Base-by-base conservation (phyloP, 148 eudicot genomes). In the Pouteria glomerata region DNA sequence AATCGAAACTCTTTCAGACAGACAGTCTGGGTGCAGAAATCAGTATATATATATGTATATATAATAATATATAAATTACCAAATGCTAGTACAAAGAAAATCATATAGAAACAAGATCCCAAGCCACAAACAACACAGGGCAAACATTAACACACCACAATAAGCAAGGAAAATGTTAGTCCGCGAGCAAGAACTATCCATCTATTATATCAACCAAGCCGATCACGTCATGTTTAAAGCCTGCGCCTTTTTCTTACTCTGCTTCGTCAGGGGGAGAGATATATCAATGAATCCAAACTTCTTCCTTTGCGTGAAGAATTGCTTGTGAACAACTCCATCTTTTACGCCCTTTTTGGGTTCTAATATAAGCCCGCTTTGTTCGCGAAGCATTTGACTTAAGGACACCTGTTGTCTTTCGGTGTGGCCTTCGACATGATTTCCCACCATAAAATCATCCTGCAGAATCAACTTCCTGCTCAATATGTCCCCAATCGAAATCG, bases 401-500 rank as follows among this genome's bases (percentile, higher is more conserved):
- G 88, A 86, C 66, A 80, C 82, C 66, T 84, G 79, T 63, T 81
- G 83, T 70, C 85, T 79, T 31, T 81, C 81, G 26, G 56, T 53
- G 6, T 62, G 78, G 16, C 57, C 78, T 48, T 79, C 79, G 65
- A 50, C 69, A 24, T 75, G 76, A 52, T 79, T 78, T 18, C 80
- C 93, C 37, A 83, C 81, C 26, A 80, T 81, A 19, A 85, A 59
- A 70, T 91, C 84, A 75, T 86, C 91, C 55, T 80, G 85, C 64
- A 85, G 37, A 57, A 84, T 84, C 72, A 87, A 69, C 66, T 91
- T 89, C 78, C 86, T 80, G 69, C 88, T 88, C 69, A 90, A 59
- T 27, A 88, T 81, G 31, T 89, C 90, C 29, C 91, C 97, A 26
- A 91, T 87, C 7, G 97, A 91, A 23, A 86, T 87, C 1, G 83